Evolutionary conservation across 192 early-diverging fungal species (phyloP), one percentile per base, ranked within the genome.

Genomic region (Dissophora ornata): DNA sequence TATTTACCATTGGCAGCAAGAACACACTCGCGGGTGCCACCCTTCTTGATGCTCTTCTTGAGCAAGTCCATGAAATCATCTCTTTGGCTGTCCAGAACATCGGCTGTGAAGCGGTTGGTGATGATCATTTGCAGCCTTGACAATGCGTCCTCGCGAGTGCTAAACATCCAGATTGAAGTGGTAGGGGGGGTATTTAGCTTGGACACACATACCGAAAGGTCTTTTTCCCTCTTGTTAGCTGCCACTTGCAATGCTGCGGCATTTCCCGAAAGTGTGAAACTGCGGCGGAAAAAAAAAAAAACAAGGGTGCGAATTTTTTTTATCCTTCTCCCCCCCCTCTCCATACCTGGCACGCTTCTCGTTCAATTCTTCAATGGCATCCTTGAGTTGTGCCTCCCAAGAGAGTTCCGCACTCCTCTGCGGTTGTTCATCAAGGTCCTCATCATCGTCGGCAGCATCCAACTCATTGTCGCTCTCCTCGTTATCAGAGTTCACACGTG

Each of bases 111-210:
- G 11, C 84, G 68, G 32, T 82, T 85, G 25, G 87, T 67, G 64
- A 89, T 70, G 7, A 85, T 59, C 1, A 66, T 66, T 13, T 82
- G 81, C 38, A 88, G 61, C 21, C 68, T 81, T 3, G 71, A 44
- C 41, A 92, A 67, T 0, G 84, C 84, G 48, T 85, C 82, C 68
- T 90, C 88, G 22, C 91, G 69, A 16, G 81, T 80, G 50, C 88
- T 89, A 69, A n/a, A 22, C 51, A 3, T 21, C 36, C 29, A 25
- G 15, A 44, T 16, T 9, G 8, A 40, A 50, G 11, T 15, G 45
- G n/a, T 26, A 36, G 36, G 26, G 15, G n/a, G n/a, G n/a, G n/a
- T n/a, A n/a, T n/a, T n/a, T n/a, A n/a, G n/a, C n/a, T n/a, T n/a
- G n/a, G n/a, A n/a, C n/a, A n/a, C n/a, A n/a, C n/a, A n/a, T n/a